These are phyloP conservation scores for Albugo laibachii DNA, from an alignment of 352 stramenopile genomes.

Conservation along the genomic window DNA sequence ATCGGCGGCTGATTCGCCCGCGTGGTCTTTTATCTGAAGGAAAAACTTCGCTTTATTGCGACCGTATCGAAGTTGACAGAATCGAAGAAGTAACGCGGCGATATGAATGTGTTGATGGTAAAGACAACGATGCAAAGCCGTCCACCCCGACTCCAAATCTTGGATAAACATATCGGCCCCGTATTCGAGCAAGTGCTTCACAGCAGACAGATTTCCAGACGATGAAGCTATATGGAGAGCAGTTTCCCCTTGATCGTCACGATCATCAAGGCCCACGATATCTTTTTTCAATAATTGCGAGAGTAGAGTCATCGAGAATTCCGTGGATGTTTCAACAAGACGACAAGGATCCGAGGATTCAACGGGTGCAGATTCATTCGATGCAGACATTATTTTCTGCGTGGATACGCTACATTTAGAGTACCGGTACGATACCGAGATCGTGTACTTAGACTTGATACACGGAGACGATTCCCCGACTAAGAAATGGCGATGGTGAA, in stretches of 20 bases:
- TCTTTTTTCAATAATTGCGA: too few relatives aligned
- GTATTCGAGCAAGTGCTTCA: constrained; percentile 30
- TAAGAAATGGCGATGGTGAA: too few relatives aligned
- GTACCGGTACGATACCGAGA: too few relatives aligned
- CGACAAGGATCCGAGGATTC: too few relatives aligned
- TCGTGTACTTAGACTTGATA: too few relatives aligned
- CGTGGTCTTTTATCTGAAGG: constrained; percentile 22
- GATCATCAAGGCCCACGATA: constrained; percentile 15
- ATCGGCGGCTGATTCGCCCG: constrained; percentile 31
- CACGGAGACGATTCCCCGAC: too few relatives aligned
- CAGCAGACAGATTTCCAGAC: constrained; percentile 26
- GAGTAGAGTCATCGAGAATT: too few relatives aligned
- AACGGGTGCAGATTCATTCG: too few relatives aligned
- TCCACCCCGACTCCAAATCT: constrained; percentile 69
- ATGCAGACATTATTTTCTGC: too few relatives aligned
- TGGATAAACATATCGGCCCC: constrained; percentile 22
- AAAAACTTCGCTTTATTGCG: constrained; percentile 2
- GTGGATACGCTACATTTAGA: too few relatives aligned
- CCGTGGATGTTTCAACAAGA: too few relatives aligned
- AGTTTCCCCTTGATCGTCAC: constrained; percentile 51
- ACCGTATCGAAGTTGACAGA: not conserved
- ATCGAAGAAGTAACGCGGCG: constrained; percentile 6
- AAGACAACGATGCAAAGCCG: constrained; percentile 47
- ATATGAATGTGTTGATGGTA: constrained; percentile 47
- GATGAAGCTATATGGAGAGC: constrained; percentile 47